Base-by-base conservation (phyloP, 306 rosid species). In the Geum urbanum region DNA sequence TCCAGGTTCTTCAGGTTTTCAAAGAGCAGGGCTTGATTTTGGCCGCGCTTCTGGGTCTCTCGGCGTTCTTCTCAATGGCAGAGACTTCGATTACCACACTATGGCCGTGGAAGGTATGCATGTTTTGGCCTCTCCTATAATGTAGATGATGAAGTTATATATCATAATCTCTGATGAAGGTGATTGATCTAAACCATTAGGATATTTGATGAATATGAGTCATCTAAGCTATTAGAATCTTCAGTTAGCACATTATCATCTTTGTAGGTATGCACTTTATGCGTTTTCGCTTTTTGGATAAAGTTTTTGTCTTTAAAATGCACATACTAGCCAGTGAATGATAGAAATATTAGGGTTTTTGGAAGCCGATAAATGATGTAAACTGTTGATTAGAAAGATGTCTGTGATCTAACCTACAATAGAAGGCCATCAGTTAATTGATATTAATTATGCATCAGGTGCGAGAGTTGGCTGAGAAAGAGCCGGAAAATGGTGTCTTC, bases 61-160 rank as follows among this genome's bases (percentile, higher is more conserved):
- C 99, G 0, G 99, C 99, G 1, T 91, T 95, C 80, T 95, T 95
- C 87, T 95, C 99, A n/a, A 75, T 95, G 95, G 99, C 97, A 0
- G 99, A 95, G 95, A 95, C 99, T 72, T 87, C 99, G 37, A 95
- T 95, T 73, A 95, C 97, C 44, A 95, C 96, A 4, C 89, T 95
- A 62, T 95, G 99, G 99, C 99, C 99, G 75, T 95, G 99, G 99
- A 95, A 95, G 96, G 99, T 95, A 83, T 37, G 32, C 2, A 35
- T 46, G 11, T 56, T 56, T n/a, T 44, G 54, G 46, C 46, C 46
- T 59, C 13, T 4, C 15, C 39, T 56, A 10, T 24, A 6, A 27
- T 9, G n/a, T 56, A 22, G n/a, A 19, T 15, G n/a, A n/a, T n/a
- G 16, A 2, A 50, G 20, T 50, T 16, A 1, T 50, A 19, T 16